These are phyloP conservation scores for Plasmopara halstedii DNA, from an alignment of 352 stramenopile genomes.

Conservation along the genomic window DNA sequence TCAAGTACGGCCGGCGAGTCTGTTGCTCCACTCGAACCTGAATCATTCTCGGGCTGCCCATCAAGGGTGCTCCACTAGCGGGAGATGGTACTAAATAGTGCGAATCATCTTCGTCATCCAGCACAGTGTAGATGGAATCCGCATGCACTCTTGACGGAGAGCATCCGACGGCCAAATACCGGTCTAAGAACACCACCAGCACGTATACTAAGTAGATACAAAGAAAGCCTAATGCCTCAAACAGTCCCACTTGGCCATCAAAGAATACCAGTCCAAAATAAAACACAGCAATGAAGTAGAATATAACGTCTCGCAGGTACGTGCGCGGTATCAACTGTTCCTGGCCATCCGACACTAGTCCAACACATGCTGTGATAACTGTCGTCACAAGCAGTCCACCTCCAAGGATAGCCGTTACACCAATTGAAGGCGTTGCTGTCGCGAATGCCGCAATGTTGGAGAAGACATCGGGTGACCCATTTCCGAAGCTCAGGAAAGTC, in stretches of 20 bases:
- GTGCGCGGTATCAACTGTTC: slow-evolving; percentile 73
- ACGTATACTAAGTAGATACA: slow-evolving; percentile 62
- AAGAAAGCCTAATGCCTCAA: slow-evolving; percentile 62
- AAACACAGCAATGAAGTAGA: slow-evolving; percentile 62
- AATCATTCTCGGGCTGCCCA: slow-evolving; percentile 2
- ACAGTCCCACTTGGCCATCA: slow-evolving; percentile 53
- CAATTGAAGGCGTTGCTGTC: slow-evolving; percentile 54
- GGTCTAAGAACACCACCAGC: slow-evolving; percentile 51
- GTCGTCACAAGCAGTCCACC: slow-evolving; percentile 67
- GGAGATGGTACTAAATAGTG: slow-evolving; percentile 24
- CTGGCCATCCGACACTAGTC: slow-evolving; percentile 54
- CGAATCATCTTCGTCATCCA: slow-evolving; percentile 31
- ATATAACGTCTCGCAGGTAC: slow-evolving; percentile 62
- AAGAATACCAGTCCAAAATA: slow-evolving; percentile 72
- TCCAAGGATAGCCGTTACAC: slow-evolving; percentile 59
- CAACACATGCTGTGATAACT: slow-evolving; percentile 68
- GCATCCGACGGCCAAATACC: slow-evolving; percentile 24
- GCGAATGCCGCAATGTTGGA: slow-evolving; percentile 74
- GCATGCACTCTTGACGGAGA: slow-evolving; percentile 13
- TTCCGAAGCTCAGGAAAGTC: slow-evolving; percentile 78
- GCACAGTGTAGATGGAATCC: slow-evolving; percentile 11
- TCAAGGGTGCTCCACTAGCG: slow-evolving; percentile 18
- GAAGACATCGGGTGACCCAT: slow-evolving; percentile 72
- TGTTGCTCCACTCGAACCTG: slow-evolving; percentile 3
- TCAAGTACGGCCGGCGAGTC: slow-evolving; percentile 20